A percentile compares a stretch with the other conserved stretches of the same genome.
Conservation (phyloP, 2,329 filamentous ascomycete genomes). For the Rhexocercosporidium sp. region DNA sequence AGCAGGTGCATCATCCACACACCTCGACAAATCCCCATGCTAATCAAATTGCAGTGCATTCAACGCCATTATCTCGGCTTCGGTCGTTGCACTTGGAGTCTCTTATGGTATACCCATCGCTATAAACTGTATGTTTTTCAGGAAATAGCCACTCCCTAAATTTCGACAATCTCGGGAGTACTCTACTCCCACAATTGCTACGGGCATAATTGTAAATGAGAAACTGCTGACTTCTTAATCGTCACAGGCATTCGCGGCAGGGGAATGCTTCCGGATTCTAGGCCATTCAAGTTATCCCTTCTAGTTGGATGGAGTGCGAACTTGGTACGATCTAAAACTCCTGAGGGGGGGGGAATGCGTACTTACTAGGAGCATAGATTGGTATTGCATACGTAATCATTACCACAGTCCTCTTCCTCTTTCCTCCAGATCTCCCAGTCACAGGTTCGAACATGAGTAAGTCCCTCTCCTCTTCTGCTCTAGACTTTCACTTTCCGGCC, state of each 20-base stretch:
- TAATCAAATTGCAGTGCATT: constrained; percentile 55
- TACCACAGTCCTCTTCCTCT: constrained; percentile 67
- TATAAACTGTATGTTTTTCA: constrained; percentile 58
- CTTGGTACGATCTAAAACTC: constrained; percentile 46
- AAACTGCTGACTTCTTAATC: too few species aligned
- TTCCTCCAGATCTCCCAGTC: constrained; percentile 62
- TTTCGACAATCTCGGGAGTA: too few species aligned
- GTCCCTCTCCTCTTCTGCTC: constrained; percentile 30
- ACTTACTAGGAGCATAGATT: constrained; percentile 37
- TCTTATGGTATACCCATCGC: constrained; percentile 76
- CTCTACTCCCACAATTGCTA: too few species aligned
- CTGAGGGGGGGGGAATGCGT: background rate
- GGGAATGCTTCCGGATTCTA: constrained; percentile 63
- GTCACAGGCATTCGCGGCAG: constrained; percentile 58
- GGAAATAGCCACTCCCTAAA: too few species aligned
- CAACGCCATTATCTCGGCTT: constrained; percentile 72
- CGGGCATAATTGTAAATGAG: too few species aligned
- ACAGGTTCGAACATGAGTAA: constrained; percentile 66
- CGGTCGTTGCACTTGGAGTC: constrained; percentile 73
- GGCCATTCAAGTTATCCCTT: constrained; percentile 61
- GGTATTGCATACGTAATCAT: constrained; percentile 62
- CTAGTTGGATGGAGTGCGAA: constrained; percentile 65
- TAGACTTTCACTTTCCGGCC: background rate
- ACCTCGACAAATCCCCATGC: background rate
- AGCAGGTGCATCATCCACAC: constrained; percentile 41